Evolutionary conservation across 371 early-diverging fungal species (phyloP), one percentile per base, ranked within the genome.

Genomic region (Batkoa obscura): DNA sequence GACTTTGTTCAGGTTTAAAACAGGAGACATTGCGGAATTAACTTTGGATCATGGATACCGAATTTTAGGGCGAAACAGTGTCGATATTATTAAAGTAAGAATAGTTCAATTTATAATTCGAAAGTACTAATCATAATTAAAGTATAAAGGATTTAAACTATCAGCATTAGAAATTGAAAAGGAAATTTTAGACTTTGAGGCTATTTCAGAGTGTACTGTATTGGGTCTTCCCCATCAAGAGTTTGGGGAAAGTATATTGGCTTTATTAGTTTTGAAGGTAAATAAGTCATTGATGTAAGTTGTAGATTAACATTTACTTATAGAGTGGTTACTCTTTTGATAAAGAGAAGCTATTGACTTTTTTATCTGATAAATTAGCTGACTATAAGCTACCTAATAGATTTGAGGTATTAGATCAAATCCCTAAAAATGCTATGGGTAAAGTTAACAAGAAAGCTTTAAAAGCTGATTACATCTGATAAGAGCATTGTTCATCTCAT

Each of bases 391-490:
- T 84, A 0, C 91, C 91, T 9, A 71, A 62, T 43, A 39, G 61
- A 55, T 54, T 79, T 30, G 59, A 64, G 37, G 47, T 73, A 0
- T 57, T 70, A 33, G 75, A 78, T 55, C 63, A 66, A 1, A 62
- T 90, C 53, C 91, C 90, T 33, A 74, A 83, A 49, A 91, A 89
- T 64, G 79, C 83, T 3, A 88, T 90, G 87, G 87, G 88, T 39
- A 90, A 90, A 68, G 80, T 89, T 30, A 84, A 83, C 60, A 90
- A 90, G 66, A 87, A 84, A 63, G 75, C 23, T 23, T 23, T 23
- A 23, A 23, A 23, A 23, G 23, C 23, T 23, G 23, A 23, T 23
- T 23, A 23, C 23, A 23, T 23, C 23, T 23, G 23, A 23, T 23
- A 23, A 23, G 23, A 23, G 23, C 23, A 23, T 23, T 23, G 23